A percentile compares a stretch with the other conserved stretches of the same genome.
These are phyloP conservation scores for Beauveria sp. DNA, from an alignment of 2,329 filamentous ascomycete genomes.

Conservation along the genomic window DNA sequence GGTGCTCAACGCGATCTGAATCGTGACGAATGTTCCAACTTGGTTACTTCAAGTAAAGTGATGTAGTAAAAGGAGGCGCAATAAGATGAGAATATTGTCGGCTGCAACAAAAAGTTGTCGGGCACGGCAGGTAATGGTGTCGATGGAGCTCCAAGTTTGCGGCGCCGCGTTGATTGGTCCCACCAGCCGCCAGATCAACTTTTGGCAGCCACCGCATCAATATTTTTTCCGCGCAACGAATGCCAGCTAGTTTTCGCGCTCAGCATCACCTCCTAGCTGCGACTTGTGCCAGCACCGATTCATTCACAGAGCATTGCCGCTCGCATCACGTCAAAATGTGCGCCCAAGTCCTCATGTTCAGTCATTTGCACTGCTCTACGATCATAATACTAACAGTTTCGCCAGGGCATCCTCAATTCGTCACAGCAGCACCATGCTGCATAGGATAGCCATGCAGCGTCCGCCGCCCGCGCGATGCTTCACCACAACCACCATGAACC, in stretches of 20 bases:
- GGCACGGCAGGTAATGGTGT: background rate
- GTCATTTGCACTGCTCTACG: background rate
- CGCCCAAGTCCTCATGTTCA: background rate
- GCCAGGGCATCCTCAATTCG: constrained; percentile 9
- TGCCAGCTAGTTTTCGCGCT: background rate
- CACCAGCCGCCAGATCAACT: background rate
- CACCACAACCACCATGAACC: constrained; percentile 1
- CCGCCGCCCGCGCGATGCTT: background rate
- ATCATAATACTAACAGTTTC: background rate
- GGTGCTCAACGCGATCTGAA: background rate
- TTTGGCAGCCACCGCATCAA: constrained; percentile 4
- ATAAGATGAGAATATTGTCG: background rate
- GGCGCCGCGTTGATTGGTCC: constrained; percentile 14
- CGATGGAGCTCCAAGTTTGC: constrained; percentile 13
- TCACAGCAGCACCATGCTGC: constrained; percentile 7
- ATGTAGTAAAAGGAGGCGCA: too few species aligned
- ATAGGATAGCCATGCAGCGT: background rate
- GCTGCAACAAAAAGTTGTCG: background rate
- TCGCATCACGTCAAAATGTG: constrained; percentile 4
- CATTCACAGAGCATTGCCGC: background rate
- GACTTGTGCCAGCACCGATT: background rate
- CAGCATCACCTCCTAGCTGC: background rate
- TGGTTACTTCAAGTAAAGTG: background rate
- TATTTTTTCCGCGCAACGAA: constrained; percentile 6
- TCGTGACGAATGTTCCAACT: background rate